Evolutionary conservation across 257 asterid species (phyloP).

Genomic region (Plantago ovata): DNA sequence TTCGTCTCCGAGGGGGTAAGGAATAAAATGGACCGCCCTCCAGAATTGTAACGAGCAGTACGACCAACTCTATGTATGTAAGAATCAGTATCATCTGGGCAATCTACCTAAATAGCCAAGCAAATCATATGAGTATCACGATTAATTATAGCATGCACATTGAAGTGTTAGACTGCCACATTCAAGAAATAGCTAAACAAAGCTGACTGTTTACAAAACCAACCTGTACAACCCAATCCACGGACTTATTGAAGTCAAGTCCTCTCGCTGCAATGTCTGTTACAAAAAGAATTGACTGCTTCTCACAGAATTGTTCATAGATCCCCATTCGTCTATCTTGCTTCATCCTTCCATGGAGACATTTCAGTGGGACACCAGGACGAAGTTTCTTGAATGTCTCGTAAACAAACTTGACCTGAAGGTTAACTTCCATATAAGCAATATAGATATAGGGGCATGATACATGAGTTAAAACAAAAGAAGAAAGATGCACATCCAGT

Average conservation of each 20-base stretch:
- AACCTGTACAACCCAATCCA: slow-evolving; percentile 99
- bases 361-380: slow-evolving; percentile 85
- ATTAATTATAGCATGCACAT: background rate
- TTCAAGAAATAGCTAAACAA: background rate
- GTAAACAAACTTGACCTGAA: slow-evolving; percentile 73
- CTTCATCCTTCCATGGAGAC: slow-evolving; percentile 91
- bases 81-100: slow-evolving; percentile 88
- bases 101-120: slow-evolving; percentile 61
- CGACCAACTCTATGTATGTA: slow-evolving; percentile 98
- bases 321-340: slow-evolving; percentile 81
- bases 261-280: slow-evolving; percentile 97
- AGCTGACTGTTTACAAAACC: slow-evolving; percentile 15
- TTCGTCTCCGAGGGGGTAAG: slow-evolving; percentile 78
- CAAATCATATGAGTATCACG: slow-evolving; percentile 12
- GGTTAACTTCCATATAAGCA: slow-evolving; percentile 22
- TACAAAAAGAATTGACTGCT: slow-evolving; percentile 60
- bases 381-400: slow-evolving; percentile 94
- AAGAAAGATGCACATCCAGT: background rate
- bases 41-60: slow-evolving; percentile 91
- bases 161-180: too few species aligned
- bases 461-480: background rate
- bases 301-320: slow-evolving; percentile 71
- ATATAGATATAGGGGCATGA: slow-evolving; percentile 9
- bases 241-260: slow-evolving; percentile 83
- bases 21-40: slow-evolving; percentile 80